These are phyloP conservation scores for Cyberlindnera euphorbiae DNA, from an alignment of 805 yeast species.

Conservation along the genomic window DNA sequence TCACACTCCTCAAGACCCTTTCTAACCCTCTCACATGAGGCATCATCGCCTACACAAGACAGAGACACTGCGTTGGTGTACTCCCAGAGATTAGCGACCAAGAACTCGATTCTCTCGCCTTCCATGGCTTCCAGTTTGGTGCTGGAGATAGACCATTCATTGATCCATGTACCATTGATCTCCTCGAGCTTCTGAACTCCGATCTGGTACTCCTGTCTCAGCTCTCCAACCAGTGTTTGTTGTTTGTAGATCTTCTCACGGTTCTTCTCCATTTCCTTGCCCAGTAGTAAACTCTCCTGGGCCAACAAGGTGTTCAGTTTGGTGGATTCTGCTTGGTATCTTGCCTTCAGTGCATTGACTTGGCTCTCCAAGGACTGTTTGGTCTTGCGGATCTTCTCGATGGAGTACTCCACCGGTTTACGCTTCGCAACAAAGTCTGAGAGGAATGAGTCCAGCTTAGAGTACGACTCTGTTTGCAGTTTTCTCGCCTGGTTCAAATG, in stretches of 20 bases:
- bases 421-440: slow-evolving; percentile 47
- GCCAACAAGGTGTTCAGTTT: slow-evolving; percentile 56
- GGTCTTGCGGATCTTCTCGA: slow-evolving; percentile 49
- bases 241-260: slow-evolving; percentile 51
- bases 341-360: slow-evolving; percentile 36
- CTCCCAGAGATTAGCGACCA: slow-evolving; percentile 72
- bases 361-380: slow-evolving; percentile 35
- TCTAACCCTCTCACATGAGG: slow-evolving; percentile 68
- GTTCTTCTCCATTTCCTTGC: slow-evolving; percentile 62
- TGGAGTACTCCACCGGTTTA: slow-evolving; percentile 51
- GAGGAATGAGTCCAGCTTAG: slow-evolving; percentile 49
- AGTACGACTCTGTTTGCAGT: slow-evolving; percentile 45
- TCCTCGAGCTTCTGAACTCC: slow-evolving; percentile 50
- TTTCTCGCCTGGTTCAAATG: slow-evolving; percentile 50
- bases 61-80: slow-evolving; percentile 71
- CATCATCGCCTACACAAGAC: slow-evolving; percentile 74
- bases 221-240: slow-evolving; percentile 35
- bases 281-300: slow-evolving; percentile 63
- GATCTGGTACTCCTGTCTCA: slow-evolving; percentile 53
- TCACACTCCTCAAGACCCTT: slow-evolving; percentile 63
- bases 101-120: slow-evolving; percentile 62
- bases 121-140: slow-evolving; percentile 64
- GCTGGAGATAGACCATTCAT: slow-evolving; percentile 67
- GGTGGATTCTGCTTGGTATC: slow-evolving; percentile 54
- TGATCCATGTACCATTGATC: slow-evolving; percentile 56